Base-by-base conservation (phyloP, 1,284 basidiomycete genomes). In the Boletus sp. region DNA sequence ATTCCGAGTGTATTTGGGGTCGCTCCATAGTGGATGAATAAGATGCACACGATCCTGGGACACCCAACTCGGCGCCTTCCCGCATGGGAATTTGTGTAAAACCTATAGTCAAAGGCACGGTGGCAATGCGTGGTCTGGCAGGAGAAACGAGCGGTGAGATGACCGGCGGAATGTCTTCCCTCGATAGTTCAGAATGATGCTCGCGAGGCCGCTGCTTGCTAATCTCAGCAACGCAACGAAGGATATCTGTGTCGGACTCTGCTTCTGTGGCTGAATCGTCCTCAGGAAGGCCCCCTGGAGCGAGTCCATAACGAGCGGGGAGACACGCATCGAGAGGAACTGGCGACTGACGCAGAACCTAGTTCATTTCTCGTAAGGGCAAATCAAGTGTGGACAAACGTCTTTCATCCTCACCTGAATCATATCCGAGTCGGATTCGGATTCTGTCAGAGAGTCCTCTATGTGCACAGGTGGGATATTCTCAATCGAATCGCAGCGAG, bases 181-280 rank as follows among this genome's bases (percentile, higher is more conserved):
- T 59, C 18, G 47, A 11, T 18, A 24, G 41, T 57, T 45, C 16
- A 13, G 56, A 31, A 35, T 27, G 60, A 24, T 24, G 27, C 7
- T 46, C 42, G 24, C 42, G 27, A 29, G 27, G 41, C 20, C 37
- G 62, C 45, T 53, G 62, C 55, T 36, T 61, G 37, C 60, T 35
- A 8, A 73, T 68, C 51, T 60, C 45, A 63, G 75, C 61, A 67
- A 65, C 57, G 37, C 67, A 73, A 35, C 33, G 60, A 13, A 55
- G 52, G 7, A 67, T 73, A 12, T 74, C 71, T 7, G 63, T 65
- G 18, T 74, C 73, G 18, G 71, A 73, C 42, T 75, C 71, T 16
- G 73, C 63, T 55, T 73, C 71, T 13, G 71, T 73, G n/a, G 57
- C 65, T 22, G 71, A 72, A 41, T 73, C 71, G 35, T 70, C 71